phyloP scores from a whole-genome alignment of 2,329 filamentous ascomycete genomes.

The Colletotrichum neosansevieriae region DNA sequence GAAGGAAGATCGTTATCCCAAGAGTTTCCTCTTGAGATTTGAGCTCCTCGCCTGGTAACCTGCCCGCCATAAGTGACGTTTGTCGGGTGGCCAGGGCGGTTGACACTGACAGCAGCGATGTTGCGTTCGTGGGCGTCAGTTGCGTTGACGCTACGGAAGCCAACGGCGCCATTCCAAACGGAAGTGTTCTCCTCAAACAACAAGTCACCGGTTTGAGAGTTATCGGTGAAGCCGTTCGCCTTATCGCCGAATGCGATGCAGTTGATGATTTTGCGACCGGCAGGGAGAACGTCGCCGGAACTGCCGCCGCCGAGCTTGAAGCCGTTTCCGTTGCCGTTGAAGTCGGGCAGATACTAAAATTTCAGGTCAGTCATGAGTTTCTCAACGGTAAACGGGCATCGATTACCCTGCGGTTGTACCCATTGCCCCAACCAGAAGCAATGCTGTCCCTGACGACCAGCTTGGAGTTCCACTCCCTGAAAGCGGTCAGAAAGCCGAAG shows the following conservation, averaged over 20 bases:
- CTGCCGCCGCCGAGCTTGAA: conserved; percentile 59
- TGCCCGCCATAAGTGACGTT: conserved; percentile 31
- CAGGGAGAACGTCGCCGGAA: conserved; percentile 50
- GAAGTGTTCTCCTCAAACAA: conserved; percentile 32
- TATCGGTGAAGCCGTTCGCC: conserved; percentile 60
- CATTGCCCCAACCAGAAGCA: conserved; percentile 61
- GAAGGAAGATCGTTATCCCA: conserved; percentile 19
- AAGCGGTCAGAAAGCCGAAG: background rate
- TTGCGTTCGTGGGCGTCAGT: conserved; percentile 36
- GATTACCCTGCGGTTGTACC: conserved; percentile 55
- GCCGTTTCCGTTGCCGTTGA: conserved; percentile 59
- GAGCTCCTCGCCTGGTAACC: conserved; percentile 21
- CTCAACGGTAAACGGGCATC: rapidly evolving
- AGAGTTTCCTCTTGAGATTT: conserved; percentile 28
- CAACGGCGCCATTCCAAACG: conserved; percentile 24
- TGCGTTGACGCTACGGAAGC: conserved; percentile 35
- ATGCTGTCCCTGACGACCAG: conserved; percentile 58
- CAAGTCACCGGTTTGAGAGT: conserved; percentile 30
- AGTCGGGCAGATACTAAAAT: conserved; percentile 41
- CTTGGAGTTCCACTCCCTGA: conserved; percentile 50
- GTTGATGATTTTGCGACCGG: conserved; percentile 57
- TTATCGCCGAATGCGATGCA: conserved; percentile 59
- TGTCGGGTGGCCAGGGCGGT: conserved; percentile 15
- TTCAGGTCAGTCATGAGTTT: background rate
- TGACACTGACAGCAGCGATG: conserved; percentile 33